Percentiles rank a stretch among this genome's conserved stretches.
Evolutionary conservation across 257 asterid genomes (phyloP).

Genomic region (Fraxinus americana): DNA sequence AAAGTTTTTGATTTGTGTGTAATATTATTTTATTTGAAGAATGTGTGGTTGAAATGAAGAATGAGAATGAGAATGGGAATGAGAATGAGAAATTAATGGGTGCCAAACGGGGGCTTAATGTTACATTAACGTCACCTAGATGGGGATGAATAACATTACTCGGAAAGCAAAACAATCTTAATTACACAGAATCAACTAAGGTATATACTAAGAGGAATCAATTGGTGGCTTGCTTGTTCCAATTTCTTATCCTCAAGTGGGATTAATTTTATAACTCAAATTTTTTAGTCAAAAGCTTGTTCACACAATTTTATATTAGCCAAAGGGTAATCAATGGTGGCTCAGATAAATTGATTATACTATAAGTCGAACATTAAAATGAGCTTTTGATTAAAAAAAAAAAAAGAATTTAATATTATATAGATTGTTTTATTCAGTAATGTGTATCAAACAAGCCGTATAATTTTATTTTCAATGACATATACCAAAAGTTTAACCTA

Average conservation of each 20-base stretch:
- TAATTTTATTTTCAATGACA: not conserved
- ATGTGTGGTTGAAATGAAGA: too few relatives aligned
- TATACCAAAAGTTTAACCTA: too few relatives aligned
- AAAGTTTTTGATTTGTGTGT: too few relatives aligned
- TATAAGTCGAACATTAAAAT: not conserved
- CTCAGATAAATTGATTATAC: not conserved
- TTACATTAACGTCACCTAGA: too few relatives aligned
- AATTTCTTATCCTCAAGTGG: conserved; percentile 33
- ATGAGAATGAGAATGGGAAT: too few relatives aligned
- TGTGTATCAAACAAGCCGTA: not conserved
- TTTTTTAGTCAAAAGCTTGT: conserved; percentile 30
- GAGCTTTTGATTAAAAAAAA: not conserved
- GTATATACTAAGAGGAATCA: conserved; percentile 2
- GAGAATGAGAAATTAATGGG: too few relatives aligned
- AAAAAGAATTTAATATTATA: too few relatives aligned
- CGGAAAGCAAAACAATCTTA: conserved; percentile 22
- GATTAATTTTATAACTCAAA: conserved; percentile 24
- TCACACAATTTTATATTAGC: conserved; percentile 35
- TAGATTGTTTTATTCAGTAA: not conserved
- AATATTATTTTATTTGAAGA: too few relatives aligned
- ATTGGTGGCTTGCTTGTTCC: conserved; percentile 11
- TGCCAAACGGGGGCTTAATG: too few relatives aligned
- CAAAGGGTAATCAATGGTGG: conserved; percentile 22
- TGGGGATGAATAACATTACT: too few relatives aligned
- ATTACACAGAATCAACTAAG: conserved; percentile 19